These are phyloP conservation scores for Myxozyma mucilagina DNA, from an alignment of 805 yeast genomes.

Conservation along the genomic window DNA sequence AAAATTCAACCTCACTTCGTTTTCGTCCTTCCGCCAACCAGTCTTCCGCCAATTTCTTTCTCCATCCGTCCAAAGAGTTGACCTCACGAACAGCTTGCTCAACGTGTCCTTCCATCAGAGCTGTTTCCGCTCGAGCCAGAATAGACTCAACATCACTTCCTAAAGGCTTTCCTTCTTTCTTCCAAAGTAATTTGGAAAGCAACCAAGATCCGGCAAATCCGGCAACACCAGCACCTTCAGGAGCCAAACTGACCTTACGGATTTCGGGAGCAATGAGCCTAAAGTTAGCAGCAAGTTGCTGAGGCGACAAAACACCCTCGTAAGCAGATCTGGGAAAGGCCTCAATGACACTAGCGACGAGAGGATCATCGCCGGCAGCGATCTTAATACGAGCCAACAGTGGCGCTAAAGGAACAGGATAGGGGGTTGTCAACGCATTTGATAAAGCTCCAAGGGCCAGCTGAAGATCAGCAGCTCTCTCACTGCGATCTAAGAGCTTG, in stretches of 20 bases:
- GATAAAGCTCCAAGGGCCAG: conserved; percentile 48
- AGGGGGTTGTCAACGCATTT: conserved; percentile 44
- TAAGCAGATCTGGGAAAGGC: conserved; percentile 50
- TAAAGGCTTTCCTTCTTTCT: conserved; percentile 74
- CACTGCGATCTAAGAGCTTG: conserved; percentile 43
- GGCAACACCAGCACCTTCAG: conserved; percentile 92
- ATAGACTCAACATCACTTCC: conserved; percentile 88
- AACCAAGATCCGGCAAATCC: conserved; percentile 83
- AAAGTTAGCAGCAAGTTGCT: conserved; percentile 81
- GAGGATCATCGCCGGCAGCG: conserved; percentile 50
- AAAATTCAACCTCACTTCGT: conserved; percentile 82
- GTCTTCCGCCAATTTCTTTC: conserved; percentile 82
- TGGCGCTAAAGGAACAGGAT: conserved; percentile 43
- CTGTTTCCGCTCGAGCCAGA: conserved; percentile 78
- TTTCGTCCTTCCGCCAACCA: conserved; percentile 90
- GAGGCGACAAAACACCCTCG: conserved; percentile 67
- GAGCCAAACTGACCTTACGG: conserved; percentile 82
- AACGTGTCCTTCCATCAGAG: conserved; percentile 71
- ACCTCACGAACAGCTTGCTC: conserved; percentile 92
- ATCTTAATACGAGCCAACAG: conserved; percentile 38
- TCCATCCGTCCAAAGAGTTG: conserved; percentile 87
- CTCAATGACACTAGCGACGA: conserved; percentile 51
- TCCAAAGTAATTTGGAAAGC: conserved; percentile 71
- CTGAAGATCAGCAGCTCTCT: conserved; percentile 46
- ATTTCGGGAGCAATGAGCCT: conserved; percentile 78